Base-by-base conservation (phyloP, 176 grass and related monocot genomes). In the Oryza longistaminata region DNA sequence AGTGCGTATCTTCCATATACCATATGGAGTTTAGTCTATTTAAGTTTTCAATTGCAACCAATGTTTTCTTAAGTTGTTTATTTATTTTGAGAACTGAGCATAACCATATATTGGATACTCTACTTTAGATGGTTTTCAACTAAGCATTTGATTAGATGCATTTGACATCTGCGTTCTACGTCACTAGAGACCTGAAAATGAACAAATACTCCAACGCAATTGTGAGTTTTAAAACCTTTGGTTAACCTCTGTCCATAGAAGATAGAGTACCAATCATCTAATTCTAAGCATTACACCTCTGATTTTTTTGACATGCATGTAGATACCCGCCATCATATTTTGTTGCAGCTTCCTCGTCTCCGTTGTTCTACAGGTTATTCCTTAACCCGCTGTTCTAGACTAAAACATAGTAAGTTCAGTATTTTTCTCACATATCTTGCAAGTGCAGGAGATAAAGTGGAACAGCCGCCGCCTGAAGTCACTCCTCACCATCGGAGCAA, bases 241-340 rank as follows among this genome's bases (percentile, higher is more conserved):
- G 3, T 5, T 2, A 46, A 16, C 15, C n/a, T n/a, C n/a, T n/a
- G n/a, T n/a, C n/a, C n/a, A n/a, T 62, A 40, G 1, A 31, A 31
- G 2, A 31, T 31, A 31, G 29, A 31, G 29, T 31, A 31, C 29
- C 29, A 31, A 31, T 31, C 29, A 31, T 24, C 26, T 37, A 37
- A 37, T 37, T 37, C 35, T 31, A 31, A 31, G 2, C 29, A 31
- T 31, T 31, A 31, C 29, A 31, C 29, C 29, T n/a, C 3, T 60
- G 29, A 88, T 66, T 7, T 52, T n/a, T n/a, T 0, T 73, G 15
- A 6, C 3, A 15, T 64, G 2, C 29, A 31, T 60, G 19, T 72
- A 94, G 89, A 87, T 94, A 24, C 90, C 90, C 22, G 92, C 89
- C 6, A 92, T 92, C 82, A 90, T 92, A 46, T 94, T 92, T 79